These are phyloP conservation scores for Sporisorium graminicola DNA, from an alignment of 1,284 basidiomycete genomes.

Conservation along the genomic window DNA sequence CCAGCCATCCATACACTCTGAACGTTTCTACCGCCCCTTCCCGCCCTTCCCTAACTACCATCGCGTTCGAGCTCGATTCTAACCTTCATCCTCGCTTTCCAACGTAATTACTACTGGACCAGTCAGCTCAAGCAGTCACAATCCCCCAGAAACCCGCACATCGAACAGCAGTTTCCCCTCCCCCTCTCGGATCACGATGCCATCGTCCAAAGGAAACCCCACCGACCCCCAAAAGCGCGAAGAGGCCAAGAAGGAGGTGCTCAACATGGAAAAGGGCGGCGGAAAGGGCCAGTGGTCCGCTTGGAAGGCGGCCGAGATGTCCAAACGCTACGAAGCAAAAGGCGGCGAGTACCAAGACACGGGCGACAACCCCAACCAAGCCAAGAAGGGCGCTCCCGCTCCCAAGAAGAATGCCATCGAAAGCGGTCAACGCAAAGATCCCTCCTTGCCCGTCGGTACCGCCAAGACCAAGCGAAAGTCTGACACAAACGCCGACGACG, in stretches of 20 bases:
- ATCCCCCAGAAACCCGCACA: no score
- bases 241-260: slow-evolving; percentile 69
- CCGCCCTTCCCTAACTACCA: not conserved
- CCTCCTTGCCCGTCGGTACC: slow-evolving; percentile 31
- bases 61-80: not conserved
- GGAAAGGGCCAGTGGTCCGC: slow-evolving; percentile 71
- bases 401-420: slow-evolving; percentile 67
- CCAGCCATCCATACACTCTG: not conserved
- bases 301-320: slow-evolving; percentile 70
- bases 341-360: slow-evolving; percentile 71
- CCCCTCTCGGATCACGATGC: slow-evolving; percentile 58
- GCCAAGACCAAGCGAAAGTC: slow-evolving; percentile 27
- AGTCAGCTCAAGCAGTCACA: not conserved
- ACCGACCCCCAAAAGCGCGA: slow-evolving; percentile 71
- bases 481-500: slow-evolving; percentile 9
- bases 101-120: not conserved
- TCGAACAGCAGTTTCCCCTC: not conserved
- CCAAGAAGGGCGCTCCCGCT: slow-evolving; percentile 70
- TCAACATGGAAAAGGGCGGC: slow-evolving; percentile 70
- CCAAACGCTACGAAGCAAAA: slow-evolving; percentile 71
- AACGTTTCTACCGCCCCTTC: not conserved
- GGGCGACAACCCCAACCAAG: slow-evolving; percentile 71
- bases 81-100: not conserved
- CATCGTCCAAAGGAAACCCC: slow-evolving; percentile 71
- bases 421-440: slow-evolving; percentile 46